Evolutionary conservation across 495 filamentous ascomycete species (phyloP), one percentile per base, ranked within the genome.

Genomic region (Extremus antarcticus): DNA sequence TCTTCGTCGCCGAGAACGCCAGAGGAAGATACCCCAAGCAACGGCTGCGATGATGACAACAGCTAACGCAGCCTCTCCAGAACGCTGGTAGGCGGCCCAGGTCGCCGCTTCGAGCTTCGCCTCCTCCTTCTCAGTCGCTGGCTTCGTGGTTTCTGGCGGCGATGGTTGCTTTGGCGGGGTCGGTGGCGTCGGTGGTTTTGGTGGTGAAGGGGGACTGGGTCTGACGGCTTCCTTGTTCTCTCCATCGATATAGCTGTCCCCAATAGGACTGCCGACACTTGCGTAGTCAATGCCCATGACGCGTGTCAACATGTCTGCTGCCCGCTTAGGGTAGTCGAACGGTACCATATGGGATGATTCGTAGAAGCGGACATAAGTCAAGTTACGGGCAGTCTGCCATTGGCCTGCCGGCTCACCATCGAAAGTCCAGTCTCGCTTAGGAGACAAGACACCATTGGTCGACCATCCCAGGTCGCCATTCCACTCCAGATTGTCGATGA

Each of bases 321-420:
- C 86, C 47, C 90, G 82, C 22, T 89, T 81, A 13, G 94, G 82
- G 60, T 84, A 86, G 67, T 98, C 91, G 66, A 89, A 97, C 4
- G 92, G 92, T 2, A 96, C 92, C 92, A 98, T 98, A 67, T 98
- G 92, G 50, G 84, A 89, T 25, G 87, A 80, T 70, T 97, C 95
- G 75, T 94, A 91, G 71, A 97, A 94, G 25, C 92, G 75, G 13
- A 97, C 82, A 68, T 98, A 98, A 4, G 92, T 98, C 47, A 98
- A 71, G 65, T 97, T 97, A 49, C 94, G 82, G 1, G 92, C 92
- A 68, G 86, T 78, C 71, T 98, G 92, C 72, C 92, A 97, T 64
- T 90, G 83, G 39, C 92, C 92, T 17, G 91, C 92, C 0, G 84
- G 73, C 60, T 96, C 83, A 55, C 83, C 87, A 67, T 97, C 94